These are phyloP conservation scores for Westerdykella ornata DNA, from an alignment of 2,329 filamentous ascomycete genomes.

Conservation along the genomic window DNA sequence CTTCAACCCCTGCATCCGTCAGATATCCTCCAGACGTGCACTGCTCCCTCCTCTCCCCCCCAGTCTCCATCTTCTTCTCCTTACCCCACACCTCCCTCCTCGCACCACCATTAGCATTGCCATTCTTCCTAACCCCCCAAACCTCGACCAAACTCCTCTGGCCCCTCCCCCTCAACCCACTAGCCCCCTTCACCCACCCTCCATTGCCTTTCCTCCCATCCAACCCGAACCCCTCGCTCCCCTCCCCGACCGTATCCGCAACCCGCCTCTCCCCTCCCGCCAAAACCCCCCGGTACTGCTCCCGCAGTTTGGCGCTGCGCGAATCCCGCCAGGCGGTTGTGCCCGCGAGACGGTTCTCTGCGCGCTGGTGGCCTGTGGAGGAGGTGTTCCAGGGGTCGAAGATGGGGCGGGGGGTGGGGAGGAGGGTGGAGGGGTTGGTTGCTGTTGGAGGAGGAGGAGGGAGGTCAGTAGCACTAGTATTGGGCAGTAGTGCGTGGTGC, in stretches of 20 bases:
- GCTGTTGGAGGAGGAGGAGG: too few species aligned
- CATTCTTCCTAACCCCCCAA: slow-evolving; percentile 19
- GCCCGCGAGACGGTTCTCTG: slow-evolving; percentile 58
- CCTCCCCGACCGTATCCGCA: slow-evolving; percentile 59
- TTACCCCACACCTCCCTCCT: slow-evolving; percentile 5
- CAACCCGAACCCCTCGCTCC: slow-evolving; percentile 50
- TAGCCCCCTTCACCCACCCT: slow-evolving; percentile 44
- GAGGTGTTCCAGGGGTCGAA: slow-evolving; percentile 69
- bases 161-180: slow-evolving; percentile 43
- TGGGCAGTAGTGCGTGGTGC: too few species aligned
- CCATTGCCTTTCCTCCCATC: slow-evolving; percentile 49
- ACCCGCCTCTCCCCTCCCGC: slow-evolving; percentile 52
- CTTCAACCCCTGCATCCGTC: too few species aligned
- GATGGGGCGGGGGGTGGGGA: slow-evolving; percentile 19
- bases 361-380: slow-evolving; percentile 70
- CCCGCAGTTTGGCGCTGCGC: slow-evolving; percentile 60
- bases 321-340: slow-evolving; percentile 65
- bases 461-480: too few species aligned
- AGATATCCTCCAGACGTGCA: too few species aligned
- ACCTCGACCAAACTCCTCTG: slow-evolving; percentile 34
- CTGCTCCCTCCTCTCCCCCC: too few species aligned
- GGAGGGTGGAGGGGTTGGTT: slow-evolving; percentile 5
- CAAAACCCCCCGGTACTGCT: slow-evolving; percentile 58
- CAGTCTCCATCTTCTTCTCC: too few species aligned
- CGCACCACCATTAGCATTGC: neutral